Base-by-base conservation (phyloP, 2,329 filamentous ascomycete species). In the Diaporthe ampelina region DNA sequence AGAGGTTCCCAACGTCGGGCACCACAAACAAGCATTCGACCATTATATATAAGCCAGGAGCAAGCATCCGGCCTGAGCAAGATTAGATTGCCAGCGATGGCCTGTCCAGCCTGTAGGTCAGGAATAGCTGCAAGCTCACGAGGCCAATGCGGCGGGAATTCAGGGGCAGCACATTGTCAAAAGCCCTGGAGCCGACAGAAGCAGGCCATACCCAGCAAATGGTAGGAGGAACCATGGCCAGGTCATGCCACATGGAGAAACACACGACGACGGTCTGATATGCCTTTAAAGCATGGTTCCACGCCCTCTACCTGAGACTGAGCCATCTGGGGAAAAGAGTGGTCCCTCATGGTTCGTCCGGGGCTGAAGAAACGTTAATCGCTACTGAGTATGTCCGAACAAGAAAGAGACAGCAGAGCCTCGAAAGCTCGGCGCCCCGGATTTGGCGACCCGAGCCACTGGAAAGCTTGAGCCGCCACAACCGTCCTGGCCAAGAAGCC, bases 381-480 rank as follows among this genome's bases (percentile, higher is more conserved):
- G 45, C 8, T 50, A 48, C 45, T 21, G 1, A 21, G 17, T 8
- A 48, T 48, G 17, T 40, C 17, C 43, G 15, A 45, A 17, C 19
- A 7, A 45, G 43, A 45, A 21, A 45, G 43, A 21, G 17, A 45
- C 19, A 45, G 37, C 37, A 40, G 37, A 40, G 37, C 37, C 37
- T 40, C n/a, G 52, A 29, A 56, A 10, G 52, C 24, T 19, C 52
- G 26, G 54, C 54, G 29, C 54, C 29, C 21, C 29, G n/a, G 32
- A 35, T 35, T 35, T 57, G 54, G 54, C 54, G 54, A 35, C 15
- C 54, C 54, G 15, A 32, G 21, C 19, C 29, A 13, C 7, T n/a
- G 59, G 17, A 32, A 65, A 32, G 40, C 59, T 48, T 65, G 7
- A 17, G 9, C 61, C 43, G 61, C 61, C 61, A 37, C 61, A 67